These are phyloP conservation scores for Bipolaris oryzae DNA, from an alignment of 2,329 filamentous ascomycete species.

Conservation along the genomic window DNA sequence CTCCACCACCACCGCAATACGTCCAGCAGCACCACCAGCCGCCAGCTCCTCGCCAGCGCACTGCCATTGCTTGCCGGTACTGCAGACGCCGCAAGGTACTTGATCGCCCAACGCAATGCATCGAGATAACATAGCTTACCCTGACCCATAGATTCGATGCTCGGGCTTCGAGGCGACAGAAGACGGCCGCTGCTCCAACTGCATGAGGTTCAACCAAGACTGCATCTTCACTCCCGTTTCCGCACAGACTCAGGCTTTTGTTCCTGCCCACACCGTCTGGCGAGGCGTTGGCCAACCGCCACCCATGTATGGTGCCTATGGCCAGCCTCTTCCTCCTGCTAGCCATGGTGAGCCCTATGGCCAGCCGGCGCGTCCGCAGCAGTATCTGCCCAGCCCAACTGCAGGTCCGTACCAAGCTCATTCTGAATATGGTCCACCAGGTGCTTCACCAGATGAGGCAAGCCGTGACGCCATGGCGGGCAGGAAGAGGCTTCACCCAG, in stretches of 20 bases:
- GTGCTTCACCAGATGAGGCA: conserved; percentile 47
- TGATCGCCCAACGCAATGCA: not conserved
- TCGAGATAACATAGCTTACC: conserved; percentile 19
- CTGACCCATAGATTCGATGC: conserved; percentile 67
- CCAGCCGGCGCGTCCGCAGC: conserved; percentile 50
- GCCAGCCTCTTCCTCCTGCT: conserved; percentile 54
- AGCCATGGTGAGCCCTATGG: conserved; percentile 44
- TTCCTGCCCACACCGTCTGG: conserved; percentile 72
- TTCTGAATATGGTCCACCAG: conserved; percentile 40
- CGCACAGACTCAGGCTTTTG: conserved; percentile 75
- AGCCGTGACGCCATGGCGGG: conserved; percentile 48
- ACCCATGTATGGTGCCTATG: conserved; percentile 60
- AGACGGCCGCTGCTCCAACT: conserved; percentile 75
- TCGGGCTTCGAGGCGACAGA: conserved; percentile 75
- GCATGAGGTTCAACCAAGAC: conserved; percentile 74
- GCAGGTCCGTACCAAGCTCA: conserved; percentile 51
- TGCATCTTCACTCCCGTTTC: conserved; percentile 79
- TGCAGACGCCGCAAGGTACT: conserved; percentile 64
- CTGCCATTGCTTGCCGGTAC: conserved; percentile 66
- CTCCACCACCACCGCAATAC: conserved; percentile 51
- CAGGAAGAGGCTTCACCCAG: conserved; percentile 55
- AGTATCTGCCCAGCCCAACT: conserved; percentile 54
- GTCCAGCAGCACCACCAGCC: conserved; percentile 48
- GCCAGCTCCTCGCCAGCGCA: conserved; percentile 64
- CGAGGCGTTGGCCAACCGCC: conserved; percentile 53